A percentile compares a stretch with the other conserved stretches of the same genome.
Evolutionary conservation across 331 rosid genomes (phyloP).

Genomic region (Cydonia oblonga): DNA sequence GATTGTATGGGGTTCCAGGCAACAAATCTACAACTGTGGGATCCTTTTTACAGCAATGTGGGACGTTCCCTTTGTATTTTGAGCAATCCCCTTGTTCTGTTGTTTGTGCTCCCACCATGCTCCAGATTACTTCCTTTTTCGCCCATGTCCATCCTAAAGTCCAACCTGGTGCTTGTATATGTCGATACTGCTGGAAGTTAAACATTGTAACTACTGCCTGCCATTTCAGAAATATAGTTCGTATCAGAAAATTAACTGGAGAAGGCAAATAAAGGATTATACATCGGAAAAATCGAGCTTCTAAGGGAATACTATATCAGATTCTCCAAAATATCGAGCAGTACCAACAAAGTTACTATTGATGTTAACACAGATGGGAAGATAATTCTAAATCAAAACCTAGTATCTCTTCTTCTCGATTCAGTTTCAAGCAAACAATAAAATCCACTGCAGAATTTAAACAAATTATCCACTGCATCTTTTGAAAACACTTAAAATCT

Average conservation of each 20-base stretch:
- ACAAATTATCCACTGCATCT: neutral
- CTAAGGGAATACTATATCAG: too few relatives aligned
- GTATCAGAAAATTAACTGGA: neutral
- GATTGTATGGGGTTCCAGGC: slow-evolving; percentile 90
- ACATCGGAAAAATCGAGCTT: neutral
- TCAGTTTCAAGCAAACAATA: neutral
- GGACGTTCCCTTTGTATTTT: slow-evolving; percentile 58
- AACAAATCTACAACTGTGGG: slow-evolving; percentile 81
- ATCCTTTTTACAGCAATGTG: slow-evolving; percentile 85
- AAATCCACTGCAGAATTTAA: neutral
- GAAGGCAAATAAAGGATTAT: neutral
- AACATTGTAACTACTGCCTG: slow-evolving; percentile 89
- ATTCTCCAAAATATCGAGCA: neutral
- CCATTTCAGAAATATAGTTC: slow-evolving; percentile 12
- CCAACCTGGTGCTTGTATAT: slow-evolving; percentile 90
- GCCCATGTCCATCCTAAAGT: slow-evolving; percentile 94
- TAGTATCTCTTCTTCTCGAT: neutral
- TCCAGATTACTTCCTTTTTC: slow-evolving; percentile 85
- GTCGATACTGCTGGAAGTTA: slow-evolving; percentile 94
- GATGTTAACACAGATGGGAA: neutral
- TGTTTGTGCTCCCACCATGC: slow-evolving; percentile 82
- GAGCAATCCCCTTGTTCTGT: slow-evolving; percentile 98
- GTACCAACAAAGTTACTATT: neutral
- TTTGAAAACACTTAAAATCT: neutral
- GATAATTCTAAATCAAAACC: neutral